Percentiles rank a stretch among this genome's conserved stretches.
These are phyloP conservation scores for Coemansia sp. DNA, from an alignment of 192 early-diverging fungal species.

Conservation along the genomic window DNA sequence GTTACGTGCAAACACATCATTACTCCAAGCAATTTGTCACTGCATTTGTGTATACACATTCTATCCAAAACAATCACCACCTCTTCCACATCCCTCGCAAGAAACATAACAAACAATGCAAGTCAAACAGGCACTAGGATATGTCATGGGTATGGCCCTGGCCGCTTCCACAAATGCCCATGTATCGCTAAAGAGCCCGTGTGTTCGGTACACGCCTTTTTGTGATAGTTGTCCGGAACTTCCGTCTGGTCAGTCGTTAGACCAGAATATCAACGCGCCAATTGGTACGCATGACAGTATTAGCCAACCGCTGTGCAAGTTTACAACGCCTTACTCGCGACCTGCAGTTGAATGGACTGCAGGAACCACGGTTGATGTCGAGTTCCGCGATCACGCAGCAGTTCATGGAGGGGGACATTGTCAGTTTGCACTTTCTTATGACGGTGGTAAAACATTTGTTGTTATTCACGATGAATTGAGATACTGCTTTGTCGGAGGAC, in stretches of 20 bases:
- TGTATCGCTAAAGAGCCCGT: slow-evolving; percentile 36
- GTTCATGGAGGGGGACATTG: slow-evolving; percentile 68
- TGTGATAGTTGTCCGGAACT: slow-evolving; percentile 35
- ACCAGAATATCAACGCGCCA: slow-evolving; percentile 47
- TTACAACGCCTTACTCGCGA: slow-evolving; percentile 34
- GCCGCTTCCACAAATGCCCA: slow-evolving; percentile 20
- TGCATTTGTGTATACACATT: background rate
- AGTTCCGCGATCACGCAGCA: slow-evolving; percentile 52
- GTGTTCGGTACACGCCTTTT: slow-evolving; percentile 48
- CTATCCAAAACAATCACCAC: background rate
- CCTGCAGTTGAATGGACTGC: slow-evolving; percentile 52
- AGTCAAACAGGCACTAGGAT: background rate
- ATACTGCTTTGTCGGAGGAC: slow-evolving; percentile 55
- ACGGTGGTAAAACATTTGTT: slow-evolving; percentile 63
- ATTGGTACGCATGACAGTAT: slow-evolving; percentile 39
- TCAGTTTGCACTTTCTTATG: slow-evolving; percentile 66
- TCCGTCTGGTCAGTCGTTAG: slow-evolving; percentile 31
- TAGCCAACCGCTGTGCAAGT: slow-evolving; percentile 46
- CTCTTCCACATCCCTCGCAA: background rate
- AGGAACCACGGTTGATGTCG: slow-evolving; percentile 50
- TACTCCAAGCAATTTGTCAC: background rate
- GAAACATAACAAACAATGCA: background rate
- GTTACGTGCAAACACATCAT: background rate
- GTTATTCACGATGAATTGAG: slow-evolving; percentile 62
- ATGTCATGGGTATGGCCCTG: background rate